These are phyloP conservation scores for Tricholoma hemisulphureum DNA, from an alignment of 768 basidiomycete genomes.

Conservation along the genomic window DNA sequence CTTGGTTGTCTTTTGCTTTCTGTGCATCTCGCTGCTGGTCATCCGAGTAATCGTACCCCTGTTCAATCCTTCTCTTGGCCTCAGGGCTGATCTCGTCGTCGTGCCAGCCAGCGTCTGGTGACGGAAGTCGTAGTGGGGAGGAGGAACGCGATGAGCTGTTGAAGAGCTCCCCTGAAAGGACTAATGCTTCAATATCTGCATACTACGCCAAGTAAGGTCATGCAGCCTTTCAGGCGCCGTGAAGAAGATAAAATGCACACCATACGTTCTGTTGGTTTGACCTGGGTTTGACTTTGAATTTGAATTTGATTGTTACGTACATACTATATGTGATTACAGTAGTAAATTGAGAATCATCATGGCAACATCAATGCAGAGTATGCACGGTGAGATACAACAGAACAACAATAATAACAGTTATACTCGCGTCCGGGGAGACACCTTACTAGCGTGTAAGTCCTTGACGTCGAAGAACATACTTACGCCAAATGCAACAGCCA, in stretches of 20 bases:
- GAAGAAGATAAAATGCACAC: conserved; percentile 3
- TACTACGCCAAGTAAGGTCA: conserved; percentile 15
- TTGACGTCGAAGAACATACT: conserved; percentile 66
- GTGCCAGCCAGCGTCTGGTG: conserved; percentile 57
- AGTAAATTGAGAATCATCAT: not conserved
- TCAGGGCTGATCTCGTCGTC: conserved; percentile 46
- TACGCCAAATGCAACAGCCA: conserved; percentile 53
- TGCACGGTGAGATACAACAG: not conserved
- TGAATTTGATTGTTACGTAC: not conserved
- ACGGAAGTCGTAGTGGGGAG: conserved; percentile 65
- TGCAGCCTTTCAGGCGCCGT: not conserved
- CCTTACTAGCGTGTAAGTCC: conserved; percentile 59
- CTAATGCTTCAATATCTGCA: conserved; percentile 27
- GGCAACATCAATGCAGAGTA: not conserved
- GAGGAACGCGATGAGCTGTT: conserved; percentile 50
- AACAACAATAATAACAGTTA: conserved; percentile 4
- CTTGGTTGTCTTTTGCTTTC: conserved; percentile 30
- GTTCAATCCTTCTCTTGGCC: conserved; percentile 32
- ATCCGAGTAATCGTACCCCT: conserved; percentile 45
- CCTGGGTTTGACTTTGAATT: not conserved
- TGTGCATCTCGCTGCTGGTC: conserved; percentile 35
- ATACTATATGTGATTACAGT: not conserved
- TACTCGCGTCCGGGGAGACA: conserved; percentile 56
- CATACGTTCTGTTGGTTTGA: not conserved
- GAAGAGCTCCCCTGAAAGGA: conserved; percentile 70